Evolutionary conservation across 441 rosid genomes (phyloP).

Genomic region (Adansonia gregorii): DNA sequence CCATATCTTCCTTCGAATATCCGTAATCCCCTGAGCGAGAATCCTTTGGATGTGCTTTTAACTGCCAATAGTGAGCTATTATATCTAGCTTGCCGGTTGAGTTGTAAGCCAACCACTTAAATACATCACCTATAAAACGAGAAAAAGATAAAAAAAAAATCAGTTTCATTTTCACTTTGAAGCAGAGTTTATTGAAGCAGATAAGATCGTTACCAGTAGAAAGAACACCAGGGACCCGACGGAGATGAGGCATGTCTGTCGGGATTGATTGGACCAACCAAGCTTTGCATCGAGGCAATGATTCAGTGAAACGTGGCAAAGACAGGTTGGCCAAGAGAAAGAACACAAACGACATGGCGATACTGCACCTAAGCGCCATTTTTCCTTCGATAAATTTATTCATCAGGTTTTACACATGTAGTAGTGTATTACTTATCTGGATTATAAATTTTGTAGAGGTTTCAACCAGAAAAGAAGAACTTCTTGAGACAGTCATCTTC

Average conservation of each 20-base stretch:
- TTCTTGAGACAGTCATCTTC: constrained; percentile 4
- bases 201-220: constrained; percentile 54
- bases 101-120: constrained; percentile 83
- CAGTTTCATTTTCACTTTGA: background rate
- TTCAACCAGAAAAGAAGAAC: background rate
- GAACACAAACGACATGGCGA: constrained; percentile 24
- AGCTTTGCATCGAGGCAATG: constrained; percentile 59
- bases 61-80: constrained; percentile 90
- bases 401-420: background rate
- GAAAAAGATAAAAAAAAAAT: constrained; percentile 8
- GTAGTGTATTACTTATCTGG: background rate
- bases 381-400: background rate
- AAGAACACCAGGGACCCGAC: constrained; percentile 70
- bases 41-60: constrained; percentile 65
- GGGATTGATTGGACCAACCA: constrained; percentile 96
- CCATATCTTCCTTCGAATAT: constrained; percentile 57
- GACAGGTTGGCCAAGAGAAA: constrained; percentile 35
- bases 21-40: constrained; percentile 86
- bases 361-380: constrained; percentile 30
- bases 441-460: background rate
- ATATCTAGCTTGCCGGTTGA: constrained; percentile 66
- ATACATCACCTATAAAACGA: constrained; percentile 64
- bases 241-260: constrained; percentile 83
- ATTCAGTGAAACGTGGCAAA: constrained; percentile 29
- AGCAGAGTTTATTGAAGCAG: background rate